phyloP scores from a whole-genome alignment of 805 yeast genomes.

The Kodamaea kakaduensis region DNA sequence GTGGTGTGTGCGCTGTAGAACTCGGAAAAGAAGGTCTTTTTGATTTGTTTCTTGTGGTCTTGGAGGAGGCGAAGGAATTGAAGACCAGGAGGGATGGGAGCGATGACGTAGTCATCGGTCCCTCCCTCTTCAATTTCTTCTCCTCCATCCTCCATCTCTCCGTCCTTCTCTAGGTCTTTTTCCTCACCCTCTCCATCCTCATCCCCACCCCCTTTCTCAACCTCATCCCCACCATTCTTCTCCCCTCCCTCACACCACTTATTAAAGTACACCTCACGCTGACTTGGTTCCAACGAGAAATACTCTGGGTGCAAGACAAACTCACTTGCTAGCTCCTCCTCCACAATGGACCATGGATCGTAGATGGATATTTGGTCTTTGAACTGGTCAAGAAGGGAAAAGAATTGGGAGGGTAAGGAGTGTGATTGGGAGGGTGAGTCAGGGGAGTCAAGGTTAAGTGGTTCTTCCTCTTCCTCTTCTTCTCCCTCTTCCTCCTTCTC shows the following conservation, averaged over 20 bases:
- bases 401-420: slow-evolving; percentile 17
- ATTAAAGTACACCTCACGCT: slow-evolving; percentile 22
- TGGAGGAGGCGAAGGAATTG: slow-evolving; percentile 25
- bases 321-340: slow-evolving; percentile 31
- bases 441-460: not conserved
- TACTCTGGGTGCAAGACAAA: slow-evolving; percentile 26
- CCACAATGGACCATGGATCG: slow-evolving; percentile 37
- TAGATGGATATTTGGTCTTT: slow-evolving; percentile 25
- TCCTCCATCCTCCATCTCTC: not conserved
- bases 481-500: not conserved
- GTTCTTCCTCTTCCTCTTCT: not conserved
- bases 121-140: not conserved
- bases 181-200: no score
- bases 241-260: slow-evolving; percentile 19
- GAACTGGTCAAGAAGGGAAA: slow-evolving; percentile 22
- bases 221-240: not conserved
- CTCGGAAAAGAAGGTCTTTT: slow-evolving; percentile 24
- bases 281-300: slow-evolving; percentile 19
- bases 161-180: no score
- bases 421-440: not conserved
- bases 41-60: slow-evolving; percentile 25
- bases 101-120: slow-evolving; percentile 5
- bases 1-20: slow-evolving; percentile 19
- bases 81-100: slow-evolving; percentile 21
- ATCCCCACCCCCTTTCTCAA: not conserved